Conservation (phyloP, 441 rosid genomes). For the Omphalea diandra region DNA sequence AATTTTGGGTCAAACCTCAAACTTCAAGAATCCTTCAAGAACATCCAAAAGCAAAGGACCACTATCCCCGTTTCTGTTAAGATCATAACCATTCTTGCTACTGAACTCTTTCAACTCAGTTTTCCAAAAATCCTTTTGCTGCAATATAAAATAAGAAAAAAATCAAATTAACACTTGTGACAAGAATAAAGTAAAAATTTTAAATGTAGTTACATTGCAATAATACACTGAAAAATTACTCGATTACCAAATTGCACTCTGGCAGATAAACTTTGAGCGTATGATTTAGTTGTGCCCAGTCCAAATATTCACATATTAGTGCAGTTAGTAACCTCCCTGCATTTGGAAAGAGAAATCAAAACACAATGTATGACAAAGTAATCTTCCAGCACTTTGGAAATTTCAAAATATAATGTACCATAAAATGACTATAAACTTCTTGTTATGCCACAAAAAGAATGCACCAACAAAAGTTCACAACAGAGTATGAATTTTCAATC, state of each 20-base stretch:
- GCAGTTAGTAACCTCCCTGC: slow-evolving; percentile 90
- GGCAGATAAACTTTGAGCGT: slow-evolving; percentile 85
- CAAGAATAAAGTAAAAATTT: not conserved
- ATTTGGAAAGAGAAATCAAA: slow-evolving; percentile 23
- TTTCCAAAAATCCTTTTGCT: slow-evolving; percentile 92
- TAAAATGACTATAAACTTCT: slow-evolving; percentile 9
- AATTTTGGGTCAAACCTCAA: slow-evolving; percentile 46
- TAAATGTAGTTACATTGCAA: not conserved
- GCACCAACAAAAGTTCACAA: not conserved
- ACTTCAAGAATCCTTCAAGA: slow-evolving; percentile 93
- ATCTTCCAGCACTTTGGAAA: slow-evolving; percentile 62
- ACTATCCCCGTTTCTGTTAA: slow-evolving; percentile 74
- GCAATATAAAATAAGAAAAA: slow-evolving; percentile 28
- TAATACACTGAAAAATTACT: slow-evolving; percentile 29
- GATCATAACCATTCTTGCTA: slow-evolving; percentile 76
- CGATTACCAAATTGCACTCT: slow-evolving; percentile 97
- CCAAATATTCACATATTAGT: slow-evolving; percentile 82
- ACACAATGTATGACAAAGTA: slow-evolving; percentile 32
- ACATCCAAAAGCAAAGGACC: slow-evolving; percentile 87
- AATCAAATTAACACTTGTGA: slow-evolving; percentile 12
- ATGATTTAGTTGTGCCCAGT: slow-evolving; percentile 96
- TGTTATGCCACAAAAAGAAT: not conserved
- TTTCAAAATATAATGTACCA: slow-evolving; percentile 2
- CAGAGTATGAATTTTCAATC: not conserved
- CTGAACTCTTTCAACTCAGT: slow-evolving; percentile 84